Percentiles rank a stretch among this genome's conserved stretches.
These are phyloP conservation scores for Moesziomyces sp. DNA, from an alignment of 1,284 basidiomycete species.

Conservation along the genomic window DNA sequence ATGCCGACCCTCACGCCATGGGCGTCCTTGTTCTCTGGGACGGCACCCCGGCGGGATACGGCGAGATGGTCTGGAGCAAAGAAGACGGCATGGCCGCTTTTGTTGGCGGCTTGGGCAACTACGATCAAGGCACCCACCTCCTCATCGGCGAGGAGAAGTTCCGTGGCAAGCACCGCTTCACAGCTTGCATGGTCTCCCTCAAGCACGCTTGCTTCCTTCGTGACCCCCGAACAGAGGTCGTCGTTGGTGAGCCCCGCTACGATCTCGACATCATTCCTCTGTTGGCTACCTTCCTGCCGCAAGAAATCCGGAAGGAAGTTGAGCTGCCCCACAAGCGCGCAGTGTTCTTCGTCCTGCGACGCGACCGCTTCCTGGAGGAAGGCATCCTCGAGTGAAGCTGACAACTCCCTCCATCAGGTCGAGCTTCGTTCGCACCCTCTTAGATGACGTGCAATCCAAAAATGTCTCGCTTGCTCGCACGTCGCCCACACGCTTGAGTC, in stretches of 20 bases:
- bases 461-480: not conserved
- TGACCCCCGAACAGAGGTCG: conserved; percentile 42
- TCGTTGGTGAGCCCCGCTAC: conserved; percentile 43
- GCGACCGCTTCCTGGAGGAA: conserved; percentile 47
- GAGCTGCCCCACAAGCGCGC: conserved; percentile 50
- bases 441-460: not conserved
- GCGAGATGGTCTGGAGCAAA: conserved; percentile 73
- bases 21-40: conserved; percentile 73
- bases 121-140: conserved; percentile 72
- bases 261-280: conserved; percentile 43
- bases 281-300: conserved; percentile 38
- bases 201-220: conserved; percentile 52
- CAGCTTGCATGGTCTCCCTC: conserved; percentile 38
- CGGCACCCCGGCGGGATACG: conserved; percentile 73
- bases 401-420: not conserved
- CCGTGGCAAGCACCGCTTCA: conserved; percentile 66
- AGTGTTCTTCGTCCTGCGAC: conserved; percentile 27
- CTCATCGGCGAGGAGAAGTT: conserved; percentile 72
- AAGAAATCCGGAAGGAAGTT: conserved; percentile 35
- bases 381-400: conserved; percentile 29
- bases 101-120: conserved; percentile 68
- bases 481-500: not conserved
- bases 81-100: conserved; percentile 65
- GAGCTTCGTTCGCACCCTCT: not conserved
- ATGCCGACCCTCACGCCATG: conserved; percentile 70